These are phyloP conservation scores for Meira miltonrushii DNA, from an alignment of 1,284 basidiomycete genomes.

Conservation along the genomic window DNA sequence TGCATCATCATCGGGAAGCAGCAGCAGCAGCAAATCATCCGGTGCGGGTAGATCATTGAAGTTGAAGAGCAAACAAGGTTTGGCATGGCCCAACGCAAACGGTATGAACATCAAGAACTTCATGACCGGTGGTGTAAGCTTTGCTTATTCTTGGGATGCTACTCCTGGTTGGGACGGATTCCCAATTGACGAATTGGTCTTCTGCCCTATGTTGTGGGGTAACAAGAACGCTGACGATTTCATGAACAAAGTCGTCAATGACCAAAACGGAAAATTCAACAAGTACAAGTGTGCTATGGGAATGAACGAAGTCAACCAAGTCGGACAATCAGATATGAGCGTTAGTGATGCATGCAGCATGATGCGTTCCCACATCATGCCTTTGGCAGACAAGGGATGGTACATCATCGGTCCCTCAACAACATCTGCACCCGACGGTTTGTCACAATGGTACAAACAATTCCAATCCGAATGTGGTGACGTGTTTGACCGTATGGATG, in stretches of 20 bases:
- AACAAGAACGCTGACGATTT: conserved; percentile 22
- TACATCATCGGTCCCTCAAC: conserved; percentile 42
- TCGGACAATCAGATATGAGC: conserved; percentile 37
- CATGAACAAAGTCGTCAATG: conserved; percentile 28
- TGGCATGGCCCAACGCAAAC: conserved; percentile 37
- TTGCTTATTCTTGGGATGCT: conserved; percentile 40
- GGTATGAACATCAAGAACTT: conserved; percentile 36
- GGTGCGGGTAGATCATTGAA: conserved; percentile 9
- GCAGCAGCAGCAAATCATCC: conserved; percentile 17
- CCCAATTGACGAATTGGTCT: conserved; percentile 36
- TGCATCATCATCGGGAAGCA: conserved; percentile 17
- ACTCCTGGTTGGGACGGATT: conserved; percentile 30
- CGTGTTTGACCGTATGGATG: conserved; percentile 35
- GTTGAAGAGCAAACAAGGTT: conserved; percentile 30
- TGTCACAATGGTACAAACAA: conserved; percentile 31
- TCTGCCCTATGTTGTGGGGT: conserved; percentile 46
- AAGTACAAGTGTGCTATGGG: conserved; percentile 39
- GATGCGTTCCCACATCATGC: conserved; percentile 34
- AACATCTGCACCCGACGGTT: conserved; percentile 31
- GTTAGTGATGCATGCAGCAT: conserved; percentile 26
- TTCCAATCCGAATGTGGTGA: conserved; percentile 28
- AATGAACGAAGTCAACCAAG: conserved; percentile 45
- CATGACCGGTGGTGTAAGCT: conserved; percentile 27
- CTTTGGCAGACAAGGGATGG: conserved; percentile 34
- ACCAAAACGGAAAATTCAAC: conserved; percentile 29